Evolutionary conservation across 2,329 filamentous ascomycete species (phyloP).

Genomic region (Triangularia setosa): DNA sequence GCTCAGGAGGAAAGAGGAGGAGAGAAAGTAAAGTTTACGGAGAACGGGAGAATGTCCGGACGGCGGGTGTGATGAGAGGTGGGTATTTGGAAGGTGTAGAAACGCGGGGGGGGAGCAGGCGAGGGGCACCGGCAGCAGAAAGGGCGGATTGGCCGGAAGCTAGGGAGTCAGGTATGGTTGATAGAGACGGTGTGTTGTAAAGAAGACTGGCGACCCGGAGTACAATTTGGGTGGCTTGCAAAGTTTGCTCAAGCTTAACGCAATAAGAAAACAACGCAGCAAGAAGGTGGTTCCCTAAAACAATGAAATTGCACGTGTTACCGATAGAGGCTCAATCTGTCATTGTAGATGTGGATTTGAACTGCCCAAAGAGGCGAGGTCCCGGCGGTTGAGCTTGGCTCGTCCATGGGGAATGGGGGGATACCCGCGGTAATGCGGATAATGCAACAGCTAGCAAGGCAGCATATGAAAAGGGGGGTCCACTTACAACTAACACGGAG

Average conservation of each 20-base stretch:
- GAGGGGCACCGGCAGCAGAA: not conserved
- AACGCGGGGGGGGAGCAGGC: slow-evolving; percentile 16
- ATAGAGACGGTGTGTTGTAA: not conserved
- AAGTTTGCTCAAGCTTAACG: slow-evolving; percentile 1
- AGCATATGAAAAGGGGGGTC: slow-evolving; percentile 8
- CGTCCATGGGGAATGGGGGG: slow-evolving; percentile 3
- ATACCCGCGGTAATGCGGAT: slow-evolving; percentile 19
- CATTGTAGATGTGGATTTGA: slow-evolving; percentile 14
- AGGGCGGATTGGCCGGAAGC: not conserved
- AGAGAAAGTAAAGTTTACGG: slow-evolving; percentile 7
- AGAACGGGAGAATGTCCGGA: not conserved
- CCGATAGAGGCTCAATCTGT: slow-evolving; percentile 14
- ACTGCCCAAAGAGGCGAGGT: slow-evolving; percentile 9
- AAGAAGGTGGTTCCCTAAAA: not conserved
- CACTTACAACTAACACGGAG: slow-evolving; percentile 17
- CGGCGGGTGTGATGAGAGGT: slow-evolving; percentile 13
- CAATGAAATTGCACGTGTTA: slow-evolving; percentile 23
- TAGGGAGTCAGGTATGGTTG: not conserved
- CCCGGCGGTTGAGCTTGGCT: slow-evolving; percentile 4
- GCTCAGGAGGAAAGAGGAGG: slow-evolving; percentile 15
- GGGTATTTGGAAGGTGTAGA: slow-evolving; percentile 20
- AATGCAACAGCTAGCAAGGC: not conserved
- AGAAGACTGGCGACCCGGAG: slow-evolving; percentile 8
- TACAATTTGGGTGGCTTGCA: slow-evolving; percentile 1
- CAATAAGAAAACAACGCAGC: slow-evolving; percentile 2